Percentiles rank a stretch among this genome's conserved stretches.
Conservation (phyloP, 2,329 filamentous ascomycete genomes). For the Byssothecium circinans region DNA sequence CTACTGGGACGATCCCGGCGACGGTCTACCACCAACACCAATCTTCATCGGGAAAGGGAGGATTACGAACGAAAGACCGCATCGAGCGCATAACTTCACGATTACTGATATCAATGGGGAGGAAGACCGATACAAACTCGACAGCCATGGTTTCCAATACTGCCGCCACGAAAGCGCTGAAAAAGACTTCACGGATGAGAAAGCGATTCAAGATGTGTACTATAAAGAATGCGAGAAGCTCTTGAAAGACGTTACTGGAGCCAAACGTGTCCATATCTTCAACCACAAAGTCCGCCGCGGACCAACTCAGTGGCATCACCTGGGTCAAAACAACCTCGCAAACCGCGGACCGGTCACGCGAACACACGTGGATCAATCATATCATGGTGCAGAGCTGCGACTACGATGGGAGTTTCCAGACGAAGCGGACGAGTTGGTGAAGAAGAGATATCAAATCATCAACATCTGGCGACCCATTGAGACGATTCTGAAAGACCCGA, state of each 20-base stretch:
- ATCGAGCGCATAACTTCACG: conserved; percentile 21
- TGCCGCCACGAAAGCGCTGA: conserved; percentile 17
- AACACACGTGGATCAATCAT: conserved; percentile 55
- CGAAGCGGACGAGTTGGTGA: conserved; percentile 22
- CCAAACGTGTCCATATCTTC: conserved; percentile 60
- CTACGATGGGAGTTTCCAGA: conserved; percentile 20
- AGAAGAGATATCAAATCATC: conserved; percentile 32
- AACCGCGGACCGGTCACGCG: conserved; percentile 48
- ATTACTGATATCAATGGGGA: conserved; percentile 23
- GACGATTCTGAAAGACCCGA: conserved; percentile 30
- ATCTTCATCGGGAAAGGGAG: conserved; percentile 26
- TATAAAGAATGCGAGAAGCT: conserved; percentile 29
- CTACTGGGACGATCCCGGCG: conserved; percentile 28
- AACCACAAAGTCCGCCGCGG: conserved; percentile 60
- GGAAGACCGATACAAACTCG: conserved; percentile 21
- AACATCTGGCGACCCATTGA: conserved; percentile 34
- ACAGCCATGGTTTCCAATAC: conserved; percentile 27
- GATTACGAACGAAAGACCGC: conserved; percentile 26
- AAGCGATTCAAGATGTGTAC: conserved; percentile 16
- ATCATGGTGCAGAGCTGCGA: conserved; percentile 21
- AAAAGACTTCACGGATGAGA: conserved; percentile 22
- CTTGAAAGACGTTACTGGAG: conserved; percentile 54
- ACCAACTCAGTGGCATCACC: conserved; percentile 35
- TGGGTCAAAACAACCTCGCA: conserved; percentile 31
- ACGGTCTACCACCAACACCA: conserved; percentile 23